Evolutionary conservation across 2,329 filamentous ascomycete species (phyloP).

Genomic region (Myriosclerotinia duriaeana): DNA sequence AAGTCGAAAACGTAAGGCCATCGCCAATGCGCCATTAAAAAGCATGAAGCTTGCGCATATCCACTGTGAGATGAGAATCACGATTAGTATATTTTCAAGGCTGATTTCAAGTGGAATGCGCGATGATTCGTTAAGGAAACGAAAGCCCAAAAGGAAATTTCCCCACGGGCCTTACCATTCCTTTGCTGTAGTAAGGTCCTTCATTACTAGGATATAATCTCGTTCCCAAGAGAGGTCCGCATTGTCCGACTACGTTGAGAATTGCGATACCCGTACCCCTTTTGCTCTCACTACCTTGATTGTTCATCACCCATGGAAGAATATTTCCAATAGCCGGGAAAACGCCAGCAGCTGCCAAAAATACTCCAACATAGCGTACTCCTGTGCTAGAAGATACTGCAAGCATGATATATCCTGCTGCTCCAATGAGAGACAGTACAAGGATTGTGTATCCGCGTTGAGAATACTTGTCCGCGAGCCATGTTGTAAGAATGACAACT

Average conservation of each 20-base stretch:
- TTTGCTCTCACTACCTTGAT: slow-evolving; percentile 67
- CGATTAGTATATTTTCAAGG: neutral
- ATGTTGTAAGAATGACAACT: slow-evolving; percentile 59
- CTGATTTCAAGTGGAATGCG: neutral
- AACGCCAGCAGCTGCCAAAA: slow-evolving; percentile 58
- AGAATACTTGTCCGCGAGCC: slow-evolving; percentile 63
- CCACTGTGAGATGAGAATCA: slow-evolving; percentile 33
- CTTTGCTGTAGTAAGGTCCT: slow-evolving; percentile 51
- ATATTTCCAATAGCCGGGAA: slow-evolving; percentile 70
- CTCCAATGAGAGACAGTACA: slow-evolving; percentile 55
- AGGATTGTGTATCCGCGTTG: slow-evolving; percentile 63
- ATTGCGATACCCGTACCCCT: slow-evolving; percentile 65
- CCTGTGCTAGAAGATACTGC: slow-evolving; percentile 47
- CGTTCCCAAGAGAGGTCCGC: slow-evolving; percentile 62
- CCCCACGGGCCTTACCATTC: slow-evolving; percentile 42
- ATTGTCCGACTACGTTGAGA: slow-evolving; percentile 65
- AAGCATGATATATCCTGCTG: slow-evolving; percentile 65
- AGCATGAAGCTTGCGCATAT: slow-evolving; percentile 64
- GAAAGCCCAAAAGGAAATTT: neutral
- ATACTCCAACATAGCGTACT: slow-evolving; percentile 51
- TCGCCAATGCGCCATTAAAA: slow-evolving; percentile 55
- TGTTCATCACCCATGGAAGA: slow-evolving; percentile 68
- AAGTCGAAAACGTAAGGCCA: slow-evolving; percentile 55
- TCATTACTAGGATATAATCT: slow-evolving; percentile 57
- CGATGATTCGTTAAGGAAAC: neutral